These are phyloP conservation scores for Lasiosphaeria ovina DNA, from an alignment of 495 filamentous ascomycete species.

Conservation along the genomic window DNA sequence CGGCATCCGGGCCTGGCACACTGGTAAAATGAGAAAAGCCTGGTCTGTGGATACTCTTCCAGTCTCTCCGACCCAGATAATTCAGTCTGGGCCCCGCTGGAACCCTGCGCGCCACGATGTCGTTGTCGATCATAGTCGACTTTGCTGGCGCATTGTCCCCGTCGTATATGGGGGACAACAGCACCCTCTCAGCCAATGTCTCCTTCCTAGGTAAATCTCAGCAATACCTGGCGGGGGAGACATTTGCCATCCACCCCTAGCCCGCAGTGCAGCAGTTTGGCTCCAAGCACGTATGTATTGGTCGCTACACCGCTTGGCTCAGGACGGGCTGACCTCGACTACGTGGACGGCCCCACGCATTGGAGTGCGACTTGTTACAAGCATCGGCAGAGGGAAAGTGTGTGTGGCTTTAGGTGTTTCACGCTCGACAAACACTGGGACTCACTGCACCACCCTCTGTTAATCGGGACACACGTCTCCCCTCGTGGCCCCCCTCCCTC, in stretches of 20 bases:
- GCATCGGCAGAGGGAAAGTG: slow-evolving; percentile 16
- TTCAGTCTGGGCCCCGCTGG: slow-evolving; percentile 32
- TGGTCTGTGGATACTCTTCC: slow-evolving; percentile 27
- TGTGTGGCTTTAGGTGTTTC: slow-evolving; percentile 9
- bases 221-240: slow-evolving; percentile 18
- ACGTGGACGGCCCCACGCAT: slow-evolving; percentile 20
- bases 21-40: slow-evolving; percentile 32
- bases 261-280: slow-evolving; percentile 12
- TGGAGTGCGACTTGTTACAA: slow-evolving; percentile 18
- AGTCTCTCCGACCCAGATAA: slow-evolving; percentile 18
- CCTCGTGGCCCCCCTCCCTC: slow-evolving; percentile 9
- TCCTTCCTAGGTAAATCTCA: slow-evolving; percentile 16
- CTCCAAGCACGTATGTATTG: slow-evolving; percentile 5
- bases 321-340: slow-evolving; percentile 17
- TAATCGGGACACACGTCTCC: slow-evolving; percentile 17
- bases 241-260: slow-evolving; percentile 12
- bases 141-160: slow-evolving; percentile 24
- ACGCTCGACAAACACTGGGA: slow-evolving; percentile 14
- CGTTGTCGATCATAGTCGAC: slow-evolving; percentile 36
- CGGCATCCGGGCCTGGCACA: slow-evolving; percentile 28
- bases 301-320: slow-evolving; percentile 23
- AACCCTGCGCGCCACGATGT: slow-evolving; percentile 36
- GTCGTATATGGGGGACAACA: slow-evolving; percentile 18
- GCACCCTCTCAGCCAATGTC: slow-evolving; percentile 22
- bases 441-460: slow-evolving; percentile 10